Percentiles rank a stretch among this genome's conserved stretches.
Conservation (phyloP, 768 basidiomycete species). For the Mycena belliarum region DNA sequence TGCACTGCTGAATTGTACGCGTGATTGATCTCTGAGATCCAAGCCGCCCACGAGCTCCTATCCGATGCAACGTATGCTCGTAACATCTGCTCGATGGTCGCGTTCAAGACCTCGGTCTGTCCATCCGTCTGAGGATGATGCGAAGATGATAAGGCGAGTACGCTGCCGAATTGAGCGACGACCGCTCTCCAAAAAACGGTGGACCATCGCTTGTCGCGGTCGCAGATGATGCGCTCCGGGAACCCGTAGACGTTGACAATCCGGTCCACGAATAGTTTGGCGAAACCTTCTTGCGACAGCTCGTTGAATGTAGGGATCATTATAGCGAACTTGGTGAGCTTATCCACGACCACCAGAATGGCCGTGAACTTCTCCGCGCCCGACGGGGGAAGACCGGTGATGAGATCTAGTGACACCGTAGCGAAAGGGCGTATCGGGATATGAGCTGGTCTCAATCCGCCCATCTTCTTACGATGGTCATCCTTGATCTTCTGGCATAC, state of each 20-base stretch:
- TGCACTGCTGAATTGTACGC: conserved; percentile 33
- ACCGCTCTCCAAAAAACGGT: conserved; percentile 20
- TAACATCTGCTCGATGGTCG: conserved; percentile 30
- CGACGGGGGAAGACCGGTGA: not conserved
- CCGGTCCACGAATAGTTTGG: not conserved
- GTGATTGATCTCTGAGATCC: conserved; percentile 26
- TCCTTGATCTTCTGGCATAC: conserved; percentile 6
- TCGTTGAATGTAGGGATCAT: conserved; percentile 6
- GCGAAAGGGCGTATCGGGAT: not conserved
- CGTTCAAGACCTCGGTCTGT: conserved; percentile 33
- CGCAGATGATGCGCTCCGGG: not conserved
- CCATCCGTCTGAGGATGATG: conserved; percentile 43
- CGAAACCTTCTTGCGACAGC: conserved; percentile 19
- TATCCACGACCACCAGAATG: conserved; percentile 27
- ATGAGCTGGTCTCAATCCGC: not conserved
- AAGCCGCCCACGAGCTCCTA: conserved; percentile 26
- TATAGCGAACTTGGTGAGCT: conserved; percentile 21
- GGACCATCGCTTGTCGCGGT: conserved; percentile 13
- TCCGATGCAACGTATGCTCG: conserved; percentile 27
- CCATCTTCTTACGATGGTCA: not conserved
- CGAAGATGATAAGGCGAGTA: conserved; percentile 24
- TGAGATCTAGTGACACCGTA: not conserved
- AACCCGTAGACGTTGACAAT: not conserved
- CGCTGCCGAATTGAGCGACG: not conserved
- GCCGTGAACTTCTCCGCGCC: no score